Percentiles rank a stretch among this genome's conserved stretches.
phyloP scores from a whole-genome alignment of 2,329 filamentous ascomycete species.

The Penicillium aurantiogriseum region DNA sequence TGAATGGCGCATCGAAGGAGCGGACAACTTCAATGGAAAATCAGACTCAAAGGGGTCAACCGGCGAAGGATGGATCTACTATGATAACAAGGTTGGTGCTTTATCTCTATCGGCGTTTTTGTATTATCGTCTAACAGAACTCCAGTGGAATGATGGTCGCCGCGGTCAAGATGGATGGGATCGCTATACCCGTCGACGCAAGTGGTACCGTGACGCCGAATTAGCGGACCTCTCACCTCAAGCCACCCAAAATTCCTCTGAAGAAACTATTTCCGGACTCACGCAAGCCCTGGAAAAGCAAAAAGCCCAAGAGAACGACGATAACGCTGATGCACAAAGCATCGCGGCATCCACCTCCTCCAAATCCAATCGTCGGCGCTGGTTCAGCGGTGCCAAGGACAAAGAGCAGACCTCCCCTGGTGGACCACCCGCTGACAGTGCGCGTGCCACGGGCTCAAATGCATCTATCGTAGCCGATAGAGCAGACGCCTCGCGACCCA shows the following conservation, averaged over 20 bases:
- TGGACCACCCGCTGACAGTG: conserved; percentile 18
- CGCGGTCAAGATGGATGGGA: conserved; percentile 88
- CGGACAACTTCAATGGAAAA: conserved; percentile 40
- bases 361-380: conserved; percentile 36
- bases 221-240: conserved; percentile 67
- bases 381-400: conserved; percentile 38
- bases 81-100: conserved; percentile 81
- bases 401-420: conserved; percentile 27
- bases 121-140: conserved; percentile 2
- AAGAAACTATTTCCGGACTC: conserved; percentile 40
- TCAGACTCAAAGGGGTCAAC: conserved; percentile 44
- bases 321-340: conserved; percentile 30
- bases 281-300: conserved; percentile 25
- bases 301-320: conserved; percentile 24
- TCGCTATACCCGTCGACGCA: conserved; percentile 84
- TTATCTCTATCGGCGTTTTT: not conserved
- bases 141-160: conserved; percentile 82
- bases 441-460: conserved; percentile 20
- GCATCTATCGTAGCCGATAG: conserved; percentile 1
- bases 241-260: conserved; percentile 43
- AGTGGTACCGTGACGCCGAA: conserved; percentile 97
- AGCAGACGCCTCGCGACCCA: conserved; percentile 26
- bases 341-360: conserved; percentile 30
- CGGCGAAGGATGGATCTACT: conserved; percentile 90
- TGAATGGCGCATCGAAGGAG: conserved; percentile 81